Conservation (phyloP, 2,329 filamentous ascomycete species). For the Colletotrichum eremochloae region DNA sequence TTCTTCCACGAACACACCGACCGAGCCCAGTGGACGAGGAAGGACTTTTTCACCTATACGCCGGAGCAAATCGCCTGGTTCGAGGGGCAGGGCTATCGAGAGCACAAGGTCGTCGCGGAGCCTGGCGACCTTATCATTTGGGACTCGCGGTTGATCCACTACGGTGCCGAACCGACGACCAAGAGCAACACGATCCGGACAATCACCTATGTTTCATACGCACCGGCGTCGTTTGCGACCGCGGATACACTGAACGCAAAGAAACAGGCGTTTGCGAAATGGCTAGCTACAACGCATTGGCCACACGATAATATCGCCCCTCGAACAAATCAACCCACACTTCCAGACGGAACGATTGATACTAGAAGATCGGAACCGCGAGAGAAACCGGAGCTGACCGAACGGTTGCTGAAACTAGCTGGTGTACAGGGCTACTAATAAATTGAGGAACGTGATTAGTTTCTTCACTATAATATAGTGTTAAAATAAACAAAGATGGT, state of each 20-base stretch:
- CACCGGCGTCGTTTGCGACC: constrained; percentile 52
- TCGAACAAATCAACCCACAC: constrained; percentile 43
- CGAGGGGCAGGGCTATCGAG: constrained; percentile 47
- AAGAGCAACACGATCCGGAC: constrained; percentile 52
- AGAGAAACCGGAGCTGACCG: constrained; percentile 23
- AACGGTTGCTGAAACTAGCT: constrained; percentile 17
- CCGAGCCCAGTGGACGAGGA: constrained; percentile 8
- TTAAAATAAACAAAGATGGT: background rate
- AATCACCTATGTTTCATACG: constrained; percentile 53
- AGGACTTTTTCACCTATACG: constrained; percentile 12
- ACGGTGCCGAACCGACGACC: constrained; percentile 40
- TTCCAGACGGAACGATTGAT: constrained; percentile 44
- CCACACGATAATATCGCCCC: constrained; percentile 54
- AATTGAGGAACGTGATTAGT: too few relatives aligned
- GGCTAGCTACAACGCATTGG: constrained; percentile 49
- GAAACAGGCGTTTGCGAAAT: constrained; percentile 45
- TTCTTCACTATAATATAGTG: rapidly evolving
- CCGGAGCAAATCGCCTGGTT: constrained; percentile 47
- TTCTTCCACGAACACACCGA: constrained; percentile 30
- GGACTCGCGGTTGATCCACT: constrained; percentile 53
- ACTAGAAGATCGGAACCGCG: constrained; percentile 10
- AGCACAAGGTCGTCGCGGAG: constrained; percentile 51
- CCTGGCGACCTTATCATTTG: constrained; percentile 53
- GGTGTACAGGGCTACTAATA: constrained; percentile 1
- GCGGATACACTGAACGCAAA: constrained; percentile 44